A percentile compares a stretch with the other conserved stretches of the same genome.
phyloP scores from a whole-genome alignment of 1,139 yeast genomes.

The Magnusiomyces clavatus region DNA sequence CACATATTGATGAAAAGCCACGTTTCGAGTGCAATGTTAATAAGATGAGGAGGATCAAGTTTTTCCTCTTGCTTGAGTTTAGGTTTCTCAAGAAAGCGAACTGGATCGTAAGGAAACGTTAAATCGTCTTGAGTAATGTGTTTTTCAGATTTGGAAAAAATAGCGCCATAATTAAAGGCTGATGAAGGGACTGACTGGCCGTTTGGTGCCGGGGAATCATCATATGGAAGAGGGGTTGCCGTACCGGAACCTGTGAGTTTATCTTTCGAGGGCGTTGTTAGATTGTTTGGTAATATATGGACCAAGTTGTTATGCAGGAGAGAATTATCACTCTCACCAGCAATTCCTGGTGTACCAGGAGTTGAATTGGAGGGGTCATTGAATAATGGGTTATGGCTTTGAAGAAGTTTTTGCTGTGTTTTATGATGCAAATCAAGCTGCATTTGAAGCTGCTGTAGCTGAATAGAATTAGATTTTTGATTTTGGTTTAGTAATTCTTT shows the following conservation, averaged over 20 bases:
- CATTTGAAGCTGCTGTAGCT: background rate
- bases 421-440: background rate
- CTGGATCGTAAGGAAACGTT: slow-evolving; percentile 16
- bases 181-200: background rate
- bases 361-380: background rate
- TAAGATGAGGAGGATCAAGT: slow-evolving; percentile 15
- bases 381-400: background rate
- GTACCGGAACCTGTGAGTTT: slow-evolving; percentile 8
- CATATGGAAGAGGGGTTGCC: slow-evolving; percentile 9
- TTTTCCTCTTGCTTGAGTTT: slow-evolving; percentile 8
- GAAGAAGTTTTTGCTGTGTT: background rate
- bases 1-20: slow-evolving; percentile 76
- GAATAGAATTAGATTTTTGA: background rate
- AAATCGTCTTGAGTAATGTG: slow-evolving; percentile 22
- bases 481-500: background rate
- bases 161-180: background rate
- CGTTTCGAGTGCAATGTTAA: slow-evolving; percentile 41
- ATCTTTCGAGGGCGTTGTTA: slow-evolving; percentile 1
- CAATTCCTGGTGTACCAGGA: background rate
- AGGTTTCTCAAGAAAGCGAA: slow-evolving; percentile 10
- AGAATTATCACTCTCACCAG: too few species aligned
- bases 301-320: too few species aligned
- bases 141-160: slow-evolving; percentile 2
- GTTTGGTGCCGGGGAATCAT: slow-evolving; percentile 5
- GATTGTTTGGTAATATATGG: background rate